Evolutionary conservation across 2,329 filamentous ascomycete genomes (phyloP).

Genomic region (Colletotrichum spinosum): DNA sequence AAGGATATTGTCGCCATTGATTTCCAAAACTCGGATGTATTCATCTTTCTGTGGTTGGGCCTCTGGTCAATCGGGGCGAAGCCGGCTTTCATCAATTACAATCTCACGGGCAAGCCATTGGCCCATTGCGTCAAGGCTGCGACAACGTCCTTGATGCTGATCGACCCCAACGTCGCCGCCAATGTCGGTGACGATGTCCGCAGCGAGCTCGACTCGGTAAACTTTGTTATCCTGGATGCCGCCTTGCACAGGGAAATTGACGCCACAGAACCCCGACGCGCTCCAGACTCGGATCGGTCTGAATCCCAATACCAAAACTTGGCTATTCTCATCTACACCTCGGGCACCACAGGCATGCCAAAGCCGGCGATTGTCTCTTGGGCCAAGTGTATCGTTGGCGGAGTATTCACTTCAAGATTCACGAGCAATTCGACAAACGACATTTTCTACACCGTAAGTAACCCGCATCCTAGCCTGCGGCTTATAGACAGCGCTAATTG

Average conservation of each 20-base stretch:
- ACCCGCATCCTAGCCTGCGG: slow-evolving; percentile 5
- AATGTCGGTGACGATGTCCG: slow-evolving; percentile 70
- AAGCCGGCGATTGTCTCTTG: slow-evolving; percentile 84
- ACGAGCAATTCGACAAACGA: slow-evolving; percentile 71
- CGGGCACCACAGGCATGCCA: slow-evolving; percentile 85
- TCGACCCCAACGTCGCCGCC: slow-evolving; percentile 71
- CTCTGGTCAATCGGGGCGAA: slow-evolving; percentile 86
- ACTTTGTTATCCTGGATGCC: slow-evolving; percentile 71
- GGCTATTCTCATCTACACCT: slow-evolving; percentile 84
- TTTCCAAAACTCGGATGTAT: slow-evolving; percentile 84
- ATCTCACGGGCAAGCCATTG: slow-evolving; percentile 77
- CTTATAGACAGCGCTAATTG: slow-evolving; percentile 14
- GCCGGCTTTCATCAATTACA: slow-evolving; percentile 91
- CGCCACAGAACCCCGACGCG: slow-evolving; percentile 63
- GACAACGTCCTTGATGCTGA: slow-evolving; percentile 73
- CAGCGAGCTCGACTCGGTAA: slow-evolving; percentile 60
- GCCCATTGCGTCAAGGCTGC: slow-evolving; percentile 80
- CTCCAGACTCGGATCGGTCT: slow-evolving; percentile 67
- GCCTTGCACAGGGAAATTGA: slow-evolving; percentile 67
- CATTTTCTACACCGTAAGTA: slow-evolving; percentile 77
- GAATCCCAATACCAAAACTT: slow-evolving; percentile 66
- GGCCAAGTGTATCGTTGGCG: slow-evolving; percentile 70
- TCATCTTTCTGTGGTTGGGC: slow-evolving; percentile 80
- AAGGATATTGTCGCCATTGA: slow-evolving; percentile 84
- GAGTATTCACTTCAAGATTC: slow-evolving; percentile 64